Evolutionary conservation across 2,329 filamentous ascomycete genomes (phyloP).

Genomic region (Phialophora chinensis): DNA sequence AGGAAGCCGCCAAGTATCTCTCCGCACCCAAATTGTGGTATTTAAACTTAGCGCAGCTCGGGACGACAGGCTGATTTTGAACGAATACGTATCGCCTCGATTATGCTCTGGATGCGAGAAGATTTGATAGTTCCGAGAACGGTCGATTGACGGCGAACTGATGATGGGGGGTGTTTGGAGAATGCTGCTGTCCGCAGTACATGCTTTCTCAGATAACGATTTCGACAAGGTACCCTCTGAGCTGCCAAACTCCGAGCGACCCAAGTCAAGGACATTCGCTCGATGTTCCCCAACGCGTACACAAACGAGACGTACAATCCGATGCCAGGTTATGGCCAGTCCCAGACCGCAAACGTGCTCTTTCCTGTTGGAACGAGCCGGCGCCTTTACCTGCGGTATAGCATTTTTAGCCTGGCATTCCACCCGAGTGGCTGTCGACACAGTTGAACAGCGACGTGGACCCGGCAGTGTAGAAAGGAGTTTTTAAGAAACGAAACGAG

Average conservation of each 20-base stretch:
- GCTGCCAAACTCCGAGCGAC: neutral
- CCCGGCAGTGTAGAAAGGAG: neutral
- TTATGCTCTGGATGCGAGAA: no score
- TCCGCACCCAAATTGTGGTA: no score
- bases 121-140: neutral
- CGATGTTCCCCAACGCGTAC: neutral
- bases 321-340: neutral
- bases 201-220: neutral
- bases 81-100: no score
- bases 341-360: conserved; percentile 7
- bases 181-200: no score
- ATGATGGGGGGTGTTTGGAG: no score
- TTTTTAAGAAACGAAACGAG: neutral
- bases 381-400: neutral
- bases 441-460: neutral
- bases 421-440: neutral
- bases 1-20: no score
- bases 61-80: no score
- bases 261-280: neutral
- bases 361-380: neutral
- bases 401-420: neutral
- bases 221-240: neutral
- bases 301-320: neutral
- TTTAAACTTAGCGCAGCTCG: no score
- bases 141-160: neutral